These are phyloP conservation scores for Termitomyces sp. DNA, from an alignment of 768 basidiomycete species.

Conservation along the genomic window DNA sequence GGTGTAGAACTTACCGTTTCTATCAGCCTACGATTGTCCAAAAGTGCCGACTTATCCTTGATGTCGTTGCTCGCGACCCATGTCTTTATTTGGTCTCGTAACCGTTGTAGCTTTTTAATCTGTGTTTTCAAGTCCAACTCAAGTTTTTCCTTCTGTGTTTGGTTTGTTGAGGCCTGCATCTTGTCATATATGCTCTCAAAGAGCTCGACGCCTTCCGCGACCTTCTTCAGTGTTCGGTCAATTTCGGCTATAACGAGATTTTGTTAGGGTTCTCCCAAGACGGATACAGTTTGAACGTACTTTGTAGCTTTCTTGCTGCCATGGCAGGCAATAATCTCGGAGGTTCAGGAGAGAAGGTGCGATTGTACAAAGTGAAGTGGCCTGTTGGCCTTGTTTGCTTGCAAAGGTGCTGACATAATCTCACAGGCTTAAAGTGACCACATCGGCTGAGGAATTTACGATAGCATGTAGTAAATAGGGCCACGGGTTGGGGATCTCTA, in stretches of 20 bases:
- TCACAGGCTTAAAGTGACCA: too few species aligned
- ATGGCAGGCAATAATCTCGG: conserved; percentile 40
- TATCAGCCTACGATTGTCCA: conserved; percentile 94
- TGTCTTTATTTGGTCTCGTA: conserved; percentile 99
- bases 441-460: too few species aligned
- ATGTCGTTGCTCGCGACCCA: conserved; percentile 98
- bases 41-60: conserved; percentile 91
- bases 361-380: conserved; percentile 4
- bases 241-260: conserved; percentile 74
- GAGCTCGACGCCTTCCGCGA: conserved; percentile 90
- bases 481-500: too few species aligned
- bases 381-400: conserved; percentile 24
- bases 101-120: conserved; percentile 97
- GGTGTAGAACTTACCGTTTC: conserved; percentile 74
- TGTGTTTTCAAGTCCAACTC: conserved; percentile 67
- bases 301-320: conserved; percentile 90
- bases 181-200: conserved; percentile 97
- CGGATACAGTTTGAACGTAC: conserved; percentile 32
- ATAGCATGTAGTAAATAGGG: too few species aligned
- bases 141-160: conserved; percentile 57
- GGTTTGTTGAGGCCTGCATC: conserved; percentile 93
- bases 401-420: conserved; percentile 21
- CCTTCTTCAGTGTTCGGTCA: conserved; percentile 97
- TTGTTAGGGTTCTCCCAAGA: background rate
- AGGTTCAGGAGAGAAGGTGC: conserved; percentile 8